Evolutionary conservation across 2,329 filamentous ascomycete genomes (phyloP).

Genomic region (Calonectria hawksworthii): DNA sequence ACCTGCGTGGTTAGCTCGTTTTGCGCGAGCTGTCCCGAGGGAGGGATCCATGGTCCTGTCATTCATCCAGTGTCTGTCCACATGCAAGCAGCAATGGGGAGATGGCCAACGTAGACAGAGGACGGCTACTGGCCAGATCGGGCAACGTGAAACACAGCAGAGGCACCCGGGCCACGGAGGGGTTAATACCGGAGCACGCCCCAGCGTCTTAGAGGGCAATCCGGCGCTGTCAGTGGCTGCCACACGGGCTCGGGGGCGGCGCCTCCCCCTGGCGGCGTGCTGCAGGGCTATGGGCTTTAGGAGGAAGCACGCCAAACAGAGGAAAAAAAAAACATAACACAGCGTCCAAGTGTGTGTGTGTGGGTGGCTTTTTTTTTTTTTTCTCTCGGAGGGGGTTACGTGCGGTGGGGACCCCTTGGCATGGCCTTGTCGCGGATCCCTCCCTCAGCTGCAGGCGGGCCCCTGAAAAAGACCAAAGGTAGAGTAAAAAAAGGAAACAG

Average conservation of each 20-base stretch:
- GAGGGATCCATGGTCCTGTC: slow-evolving; percentile 1
- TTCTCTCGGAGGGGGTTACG: not conserved
- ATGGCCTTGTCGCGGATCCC: slow-evolving; percentile 42
- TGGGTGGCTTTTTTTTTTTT: not conserved
- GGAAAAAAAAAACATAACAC: not conserved
- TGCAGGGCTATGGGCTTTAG: slow-evolving; percentile 22
- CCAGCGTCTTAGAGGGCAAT: slow-evolving; percentile 11
- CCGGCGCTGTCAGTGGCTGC: slow-evolving; percentile 38
- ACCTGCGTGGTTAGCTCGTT: not conserved
- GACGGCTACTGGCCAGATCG: slow-evolving; percentile 28
- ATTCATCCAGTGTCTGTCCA: slow-evolving; percentile 1
- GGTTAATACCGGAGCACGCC: not conserved
- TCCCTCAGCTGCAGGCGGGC: slow-evolving; percentile 42
- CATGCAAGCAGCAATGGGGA: slow-evolving; percentile 26
- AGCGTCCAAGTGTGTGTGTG: slow-evolving; percentile 4
- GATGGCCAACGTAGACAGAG: slow-evolving; percentile 15
- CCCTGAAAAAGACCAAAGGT: slow-evolving; percentile 18
- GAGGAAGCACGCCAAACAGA: not conserved
- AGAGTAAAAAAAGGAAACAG: not conserved
- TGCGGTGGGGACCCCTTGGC: slow-evolving; percentile 19
- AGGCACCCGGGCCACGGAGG: not conserved
- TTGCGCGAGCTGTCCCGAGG: not conserved
- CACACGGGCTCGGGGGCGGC: slow-evolving; percentile 39
- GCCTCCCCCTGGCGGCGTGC: slow-evolving; percentile 42
- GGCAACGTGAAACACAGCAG: slow-evolving; percentile 42